Percentiles rank a stretch among this genome's conserved stretches.
Conservation (phyloP, 495 filamentous ascomycete genomes). For the Cercophora newfieldiana region DNA sequence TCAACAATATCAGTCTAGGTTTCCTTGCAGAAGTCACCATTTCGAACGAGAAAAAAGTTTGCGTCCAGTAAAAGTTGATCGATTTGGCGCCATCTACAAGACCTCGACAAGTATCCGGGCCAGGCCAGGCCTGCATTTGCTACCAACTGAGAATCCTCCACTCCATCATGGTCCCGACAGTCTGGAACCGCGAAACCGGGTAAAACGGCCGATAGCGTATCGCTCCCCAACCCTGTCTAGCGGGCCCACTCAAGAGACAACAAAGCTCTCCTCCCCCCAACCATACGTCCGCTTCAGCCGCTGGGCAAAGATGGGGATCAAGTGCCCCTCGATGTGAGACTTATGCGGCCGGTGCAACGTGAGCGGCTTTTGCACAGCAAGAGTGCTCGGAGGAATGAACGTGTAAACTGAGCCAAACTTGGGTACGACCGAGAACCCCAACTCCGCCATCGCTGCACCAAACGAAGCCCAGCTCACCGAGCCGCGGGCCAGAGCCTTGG, state of each 20-base stretch:
- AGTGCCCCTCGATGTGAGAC: conserved; percentile 29
- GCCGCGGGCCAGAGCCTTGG: conserved; percentile 25
- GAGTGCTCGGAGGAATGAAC: conserved; percentile 25
- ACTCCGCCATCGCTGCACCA: conserved; percentile 35
- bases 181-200: no score
- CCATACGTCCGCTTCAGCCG: conserved; percentile 30
- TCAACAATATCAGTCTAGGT: no score
- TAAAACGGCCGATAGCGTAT: no score
- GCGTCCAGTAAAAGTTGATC: no score
- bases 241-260: conserved; percentile 11
- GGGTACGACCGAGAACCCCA: conserved; percentile 34
- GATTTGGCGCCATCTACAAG: no score
- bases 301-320: conserved; percentile 17
- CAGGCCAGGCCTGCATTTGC: no score
- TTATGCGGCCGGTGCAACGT: conserved; percentile 32
- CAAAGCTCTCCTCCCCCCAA: conserved; percentile 26
- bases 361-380: conserved; percentile 20
- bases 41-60: no score
- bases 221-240: no score
- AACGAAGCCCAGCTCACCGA: conserved; percentile 40
- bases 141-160: no score
- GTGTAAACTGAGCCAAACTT: conserved; percentile 32
- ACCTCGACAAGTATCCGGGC: no score
- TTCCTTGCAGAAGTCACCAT: no score
- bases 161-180: no score